phyloP scores from a whole-genome alignment of 1,139 yeast genomes.

The Yarrowia galli region DNA sequence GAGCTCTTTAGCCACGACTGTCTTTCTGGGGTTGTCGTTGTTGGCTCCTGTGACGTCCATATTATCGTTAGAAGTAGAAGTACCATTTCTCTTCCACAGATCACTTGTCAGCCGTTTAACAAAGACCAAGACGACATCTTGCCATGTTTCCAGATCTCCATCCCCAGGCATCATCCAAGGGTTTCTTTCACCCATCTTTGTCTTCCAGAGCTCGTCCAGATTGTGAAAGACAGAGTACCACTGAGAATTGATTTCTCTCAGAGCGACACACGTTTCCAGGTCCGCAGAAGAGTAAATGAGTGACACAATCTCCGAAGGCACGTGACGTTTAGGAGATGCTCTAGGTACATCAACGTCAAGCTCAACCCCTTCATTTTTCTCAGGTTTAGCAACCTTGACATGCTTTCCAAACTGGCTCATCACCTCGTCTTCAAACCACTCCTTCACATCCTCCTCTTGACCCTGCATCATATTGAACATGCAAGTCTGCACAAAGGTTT shows the following conservation, averaged over 20 bases:
- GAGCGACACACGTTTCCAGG: neutral
- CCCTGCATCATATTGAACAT: neutral
- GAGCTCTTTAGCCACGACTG: neutral
- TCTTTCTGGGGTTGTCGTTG: neutral
- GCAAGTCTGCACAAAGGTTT: neutral
- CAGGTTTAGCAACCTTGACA: neutral
- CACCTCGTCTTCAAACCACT: neutral
- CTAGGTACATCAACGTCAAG: neutral
- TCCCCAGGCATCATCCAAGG: neutral
- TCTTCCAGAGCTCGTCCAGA: neutral
- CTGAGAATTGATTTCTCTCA: neutral
- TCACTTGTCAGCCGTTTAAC: neutral
- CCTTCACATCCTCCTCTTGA: neutral
- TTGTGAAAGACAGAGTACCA: neutral
- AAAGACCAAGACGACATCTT: neutral
- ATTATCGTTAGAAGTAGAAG: rapidly evolving
- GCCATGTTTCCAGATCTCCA: neutral
- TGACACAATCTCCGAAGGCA: neutral
- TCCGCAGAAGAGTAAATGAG: neutral
- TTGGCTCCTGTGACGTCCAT: neutral
- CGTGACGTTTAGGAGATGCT: neutral
- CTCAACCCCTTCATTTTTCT: neutral
- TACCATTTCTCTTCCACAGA: neutral
- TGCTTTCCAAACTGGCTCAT: neutral
- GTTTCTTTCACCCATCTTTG: neutral